Evolutionary conservation across 306 rosid species (phyloP).

Genomic region (Morella rubra): DNA sequence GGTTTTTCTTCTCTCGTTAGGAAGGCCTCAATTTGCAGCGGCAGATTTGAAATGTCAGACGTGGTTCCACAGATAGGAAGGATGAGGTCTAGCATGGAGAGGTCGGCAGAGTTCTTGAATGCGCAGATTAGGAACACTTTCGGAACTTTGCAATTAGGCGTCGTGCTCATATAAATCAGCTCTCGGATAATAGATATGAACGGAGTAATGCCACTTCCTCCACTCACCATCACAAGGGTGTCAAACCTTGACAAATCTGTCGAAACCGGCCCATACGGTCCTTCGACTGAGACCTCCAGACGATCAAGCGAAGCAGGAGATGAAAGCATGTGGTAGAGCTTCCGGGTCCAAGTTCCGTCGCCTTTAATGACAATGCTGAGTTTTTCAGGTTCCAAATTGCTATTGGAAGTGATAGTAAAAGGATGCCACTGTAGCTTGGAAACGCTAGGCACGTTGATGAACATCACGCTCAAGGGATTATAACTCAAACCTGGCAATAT

Average conservation of each 20-base stretch:
- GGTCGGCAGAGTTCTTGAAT: constrained; percentile 43
- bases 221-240: constrained; percentile 59
- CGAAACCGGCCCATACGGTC: constrained; percentile 71
- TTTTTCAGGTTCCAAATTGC: constrained; percentile 60
- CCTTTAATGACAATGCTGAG: constrained; percentile 64
- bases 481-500: constrained; percentile 54
- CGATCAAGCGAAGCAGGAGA: constrained; percentile 46
- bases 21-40: constrained; percentile 58
- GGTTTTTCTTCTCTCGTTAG: constrained; percentile 55
- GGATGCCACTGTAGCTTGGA: constrained; percentile 97
- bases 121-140: constrained; percentile 48
- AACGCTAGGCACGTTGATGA: constrained; percentile 67
- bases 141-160: constrained; percentile 38
- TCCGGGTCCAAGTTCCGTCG: constrained; percentile 69
- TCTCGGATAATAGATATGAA: constrained; percentile 66
- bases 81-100: constrained; percentile 58
- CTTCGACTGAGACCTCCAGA: constrained; percentile 58
- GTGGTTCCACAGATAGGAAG: constrained; percentile 46
- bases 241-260: constrained; percentile 56
- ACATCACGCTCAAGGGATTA: constrained; percentile 65
- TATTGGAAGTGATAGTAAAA: constrained; percentile 64
- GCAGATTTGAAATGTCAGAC: constrained; percentile 34
- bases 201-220: constrained; percentile 83
- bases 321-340: constrained; percentile 60
- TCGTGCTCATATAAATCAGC: constrained; percentile 34